These are phyloP conservation scores for Exophiala oligosperma DNA, from an alignment of 2,329 filamentous ascomycete genomes.

Conservation along the genomic window DNA sequence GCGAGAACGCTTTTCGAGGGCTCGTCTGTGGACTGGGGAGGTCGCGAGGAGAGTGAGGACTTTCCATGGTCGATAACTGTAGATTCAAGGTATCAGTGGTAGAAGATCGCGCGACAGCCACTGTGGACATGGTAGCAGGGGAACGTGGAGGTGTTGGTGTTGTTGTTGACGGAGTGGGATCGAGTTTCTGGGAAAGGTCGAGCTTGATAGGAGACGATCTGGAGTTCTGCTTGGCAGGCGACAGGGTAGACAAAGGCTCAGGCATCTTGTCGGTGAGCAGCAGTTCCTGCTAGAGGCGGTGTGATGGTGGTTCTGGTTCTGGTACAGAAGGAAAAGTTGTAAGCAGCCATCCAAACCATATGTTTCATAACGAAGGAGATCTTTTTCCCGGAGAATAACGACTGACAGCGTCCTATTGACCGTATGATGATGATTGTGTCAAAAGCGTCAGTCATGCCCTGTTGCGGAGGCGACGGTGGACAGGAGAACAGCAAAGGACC, in stretches of 20 bases:
- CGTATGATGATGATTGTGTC: conserved; percentile 5
- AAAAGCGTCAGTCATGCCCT: conserved; percentile 8
- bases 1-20: conserved; percentile 29
- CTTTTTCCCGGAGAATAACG: too few relatives aligned
- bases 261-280: conserved; percentile 35
- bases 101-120: conserved; percentile 18
- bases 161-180: conserved; percentile 23
- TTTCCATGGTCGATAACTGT: conserved; percentile 22
- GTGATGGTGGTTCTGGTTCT: conserved; percentile 1
- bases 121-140: conserved; percentile 13
- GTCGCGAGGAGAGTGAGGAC: conserved; percentile 21
- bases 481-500: too few relatives aligned
- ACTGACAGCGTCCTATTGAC: background rate
- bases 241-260: conserved; percentile 42
- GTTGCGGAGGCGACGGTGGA: conserved; percentile 3
- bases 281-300: background rate
- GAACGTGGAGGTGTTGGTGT: conserved; percentile 11
- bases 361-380: background rate
- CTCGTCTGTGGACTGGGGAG: conserved; percentile 17
- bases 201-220: conserved; percentile 35
- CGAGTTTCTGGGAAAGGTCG: conserved; percentile 19
- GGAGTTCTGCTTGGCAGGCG: conserved; percentile 43
- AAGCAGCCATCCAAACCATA: conserved; percentile 12
- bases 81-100: conserved; percentile 31
- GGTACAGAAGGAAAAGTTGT: conserved; percentile 1